Conservation (phyloP, 1,284 basidiomycete genomes). For the Irpex sp. region DNA sequence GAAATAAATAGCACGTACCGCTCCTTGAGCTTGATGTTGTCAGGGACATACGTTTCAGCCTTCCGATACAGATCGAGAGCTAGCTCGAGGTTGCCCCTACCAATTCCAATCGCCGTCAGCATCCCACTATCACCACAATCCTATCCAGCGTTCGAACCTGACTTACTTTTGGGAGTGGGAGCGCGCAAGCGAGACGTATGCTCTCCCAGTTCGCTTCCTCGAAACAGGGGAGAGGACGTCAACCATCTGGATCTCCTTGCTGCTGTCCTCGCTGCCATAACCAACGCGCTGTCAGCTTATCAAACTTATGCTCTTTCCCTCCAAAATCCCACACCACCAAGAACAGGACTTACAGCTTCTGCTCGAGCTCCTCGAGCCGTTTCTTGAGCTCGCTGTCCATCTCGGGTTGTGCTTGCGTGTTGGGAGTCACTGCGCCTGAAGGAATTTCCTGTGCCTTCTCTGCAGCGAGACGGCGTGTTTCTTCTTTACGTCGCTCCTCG, state of each 20-base stretch:
- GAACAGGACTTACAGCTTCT: slow-evolving; percentile 53
- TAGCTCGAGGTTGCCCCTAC: slow-evolving; percentile 65
- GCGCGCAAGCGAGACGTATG: slow-evolving; percentile 71
- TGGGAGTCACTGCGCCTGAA: slow-evolving; percentile 54
- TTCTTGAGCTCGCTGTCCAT: slow-evolving; percentile 61
- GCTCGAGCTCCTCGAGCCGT: slow-evolving; percentile 64
- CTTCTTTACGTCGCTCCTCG: slow-evolving; percentile 15
- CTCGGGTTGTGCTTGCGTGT: slow-evolving; percentile 60
- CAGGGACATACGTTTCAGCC: slow-evolving; percentile 72
- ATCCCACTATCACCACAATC: too few species aligned
- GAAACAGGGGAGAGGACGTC: slow-evolving; percentile 65
- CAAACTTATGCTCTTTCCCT: background rate
- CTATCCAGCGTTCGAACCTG: too few species aligned
- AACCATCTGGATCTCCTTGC: slow-evolving; percentile 53
- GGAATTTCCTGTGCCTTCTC: slow-evolving; percentile 25
- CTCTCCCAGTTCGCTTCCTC: slow-evolving; percentile 71
- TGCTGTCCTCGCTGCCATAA: slow-evolving; percentile 48
- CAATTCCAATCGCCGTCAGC: too few species aligned
- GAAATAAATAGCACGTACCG: slow-evolving; percentile 71
- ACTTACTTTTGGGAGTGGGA: slow-evolving; percentile 74
- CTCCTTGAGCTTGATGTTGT: slow-evolving; percentile 76
- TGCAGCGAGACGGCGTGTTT: slow-evolving; percentile 5
- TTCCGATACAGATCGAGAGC: slow-evolving; percentile 74
- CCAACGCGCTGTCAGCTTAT: slow-evolving; percentile 12
- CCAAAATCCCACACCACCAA: too few species aligned